Base-by-base conservation (phyloP, 2,329 filamentous ascomycete genomes). In the Dothistroma septosporum region DNA sequence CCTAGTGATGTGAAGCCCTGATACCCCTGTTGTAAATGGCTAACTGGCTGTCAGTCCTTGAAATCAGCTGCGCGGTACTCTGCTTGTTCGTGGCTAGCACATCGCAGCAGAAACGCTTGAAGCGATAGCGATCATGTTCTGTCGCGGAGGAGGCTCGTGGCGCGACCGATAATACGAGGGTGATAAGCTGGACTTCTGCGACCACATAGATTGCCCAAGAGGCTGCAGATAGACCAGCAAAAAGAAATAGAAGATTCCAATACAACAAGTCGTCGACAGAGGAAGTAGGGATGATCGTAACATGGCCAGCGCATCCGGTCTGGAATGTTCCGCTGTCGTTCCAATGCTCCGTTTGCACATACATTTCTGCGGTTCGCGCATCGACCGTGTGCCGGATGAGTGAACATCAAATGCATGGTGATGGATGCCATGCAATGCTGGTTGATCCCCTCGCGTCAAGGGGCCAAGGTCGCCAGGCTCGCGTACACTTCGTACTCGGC, bases 81-180 rank as follows among this genome's bases (percentile, higher is more conserved):
- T 58, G 58, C 37, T 33, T 61, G 5, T n/a, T 59, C 21, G 28
- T 63, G 16, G 61, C 59, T 21, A 41, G 56, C 8, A 53, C 61
- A 21, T 54, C 57, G 11, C 35, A 49, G 49, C 31, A 33, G 31
- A 54, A 16, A 37, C 2, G 57, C 8, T 28, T 59, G 50, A 59
- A 55, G 48, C 47, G 28, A 2, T 55, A 55, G 33, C 35, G 35
- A 37, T 4, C 16, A 16, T 8, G 35, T 37, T 37, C 24, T 28
- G 24, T 28, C 24, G 35, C 5, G 5, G 35, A 10, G 35, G 35
- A 12, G 4, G 35, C 14, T 37, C 11, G 14, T 4, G 35, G 5
- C 9, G 35, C 3, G 35, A 37, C 11, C 5, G 35, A 37, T 16
- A 11, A 7, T 12, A 11, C 9, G 35, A 37, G 35, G 14, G 4